A percentile compares a stretch with the other conserved stretches of the same genome.
Conservation (phyloP, 306 rosid species). For the Myrica gale region DNA sequence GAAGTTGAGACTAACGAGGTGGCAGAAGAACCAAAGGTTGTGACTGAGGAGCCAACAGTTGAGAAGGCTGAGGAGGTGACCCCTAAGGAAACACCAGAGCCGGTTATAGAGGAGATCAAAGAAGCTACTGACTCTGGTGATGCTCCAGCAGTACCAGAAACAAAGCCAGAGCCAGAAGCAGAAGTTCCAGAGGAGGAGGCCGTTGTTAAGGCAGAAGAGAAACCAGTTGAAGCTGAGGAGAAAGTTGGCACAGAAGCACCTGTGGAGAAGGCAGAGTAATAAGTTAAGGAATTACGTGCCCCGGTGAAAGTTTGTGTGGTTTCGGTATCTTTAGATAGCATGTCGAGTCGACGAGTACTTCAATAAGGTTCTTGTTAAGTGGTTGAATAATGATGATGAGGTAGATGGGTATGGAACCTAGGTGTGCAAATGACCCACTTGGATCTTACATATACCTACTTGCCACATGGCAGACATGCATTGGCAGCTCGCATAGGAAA, state of each 20-base stretch:
- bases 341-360: conserved; percentile 23
- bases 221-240: conserved; percentile 34
- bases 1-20: conserved; percentile 44
- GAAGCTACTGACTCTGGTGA: conserved; percentile 29
- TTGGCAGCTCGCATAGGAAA: neutral
- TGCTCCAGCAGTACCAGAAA: conserved; percentile 18
- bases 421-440: conserved; percentile 21
- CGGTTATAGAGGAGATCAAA: conserved; percentile 35
- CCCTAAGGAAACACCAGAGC: conserved; percentile 3
- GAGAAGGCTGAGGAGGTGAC: conserved; percentile 35
- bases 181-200: conserved; percentile 5
- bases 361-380: conserved; percentile 22
- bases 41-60: conserved; percentile 22
- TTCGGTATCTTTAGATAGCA: conserved; percentile 20
- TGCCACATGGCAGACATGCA: conserved; percentile 26
- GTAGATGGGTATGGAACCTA: conserved; percentile 15
- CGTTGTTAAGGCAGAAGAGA: conserved; percentile 33
- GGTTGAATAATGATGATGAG: conserved; percentile 30
- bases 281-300: conserved; percentile 7
- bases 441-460: conserved; percentile 14
- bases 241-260: conserved; percentile 28
- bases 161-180: conserved; percentile 20
- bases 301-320: conserved; percentile 6
- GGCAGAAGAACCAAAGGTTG: conserved; percentile 34
- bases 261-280: conserved; percentile 36